Conservation (phyloP, 495 filamentous ascomycete genomes). For the Penicillium roqueforti region DNA sequence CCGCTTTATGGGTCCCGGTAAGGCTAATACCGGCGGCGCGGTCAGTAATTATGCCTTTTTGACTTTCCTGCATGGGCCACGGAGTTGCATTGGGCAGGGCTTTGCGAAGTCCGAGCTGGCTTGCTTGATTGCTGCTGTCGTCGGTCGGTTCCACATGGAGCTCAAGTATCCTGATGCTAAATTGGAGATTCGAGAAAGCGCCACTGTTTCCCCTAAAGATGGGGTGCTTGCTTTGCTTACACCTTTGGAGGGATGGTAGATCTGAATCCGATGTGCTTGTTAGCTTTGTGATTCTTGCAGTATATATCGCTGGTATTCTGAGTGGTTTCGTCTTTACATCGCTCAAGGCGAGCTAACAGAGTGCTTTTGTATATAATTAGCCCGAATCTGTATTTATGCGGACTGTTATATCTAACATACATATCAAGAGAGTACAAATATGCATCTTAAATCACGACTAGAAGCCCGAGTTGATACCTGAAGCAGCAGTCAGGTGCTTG, state of each 20-base stretch:
- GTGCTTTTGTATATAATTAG: too few relatives aligned
- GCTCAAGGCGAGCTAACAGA: neutral
- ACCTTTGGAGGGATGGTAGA: slow-evolving; percentile 63
- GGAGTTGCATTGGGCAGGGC: slow-evolving; percentile 73
- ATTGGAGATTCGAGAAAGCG: slow-evolving; percentile 52
- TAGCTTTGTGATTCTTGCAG: neutral
- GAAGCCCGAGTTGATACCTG: too few relatives aligned
- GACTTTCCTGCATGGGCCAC: slow-evolving; percentile 79
- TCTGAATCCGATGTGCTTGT: neutral
- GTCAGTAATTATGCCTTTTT: slow-evolving; percentile 68
- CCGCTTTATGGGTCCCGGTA: slow-evolving; percentile 60
- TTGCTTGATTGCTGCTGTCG: slow-evolving; percentile 68
- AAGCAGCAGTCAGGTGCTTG: too few relatives aligned
- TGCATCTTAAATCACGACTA: too few relatives aligned
- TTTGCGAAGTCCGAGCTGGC: slow-evolving; percentile 86
- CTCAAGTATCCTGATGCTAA: slow-evolving; percentile 55
- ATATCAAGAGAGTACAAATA: too few relatives aligned
- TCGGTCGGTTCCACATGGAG: slow-evolving; percentile 67
- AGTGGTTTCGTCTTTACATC: too few relatives aligned
- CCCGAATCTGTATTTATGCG: too few relatives aligned
- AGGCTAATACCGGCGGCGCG: slow-evolving; percentile 51
- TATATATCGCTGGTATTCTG: neutral
- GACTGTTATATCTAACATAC: too few relatives aligned
- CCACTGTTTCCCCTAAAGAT: slow-evolving; percentile 60
- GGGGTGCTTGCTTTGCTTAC: slow-evolving; percentile 60